These are phyloP conservation scores for Aspergillus bombycis DNA, from an alignment of 2,329 filamentous ascomycete genomes.

Conservation along the genomic window DNA sequence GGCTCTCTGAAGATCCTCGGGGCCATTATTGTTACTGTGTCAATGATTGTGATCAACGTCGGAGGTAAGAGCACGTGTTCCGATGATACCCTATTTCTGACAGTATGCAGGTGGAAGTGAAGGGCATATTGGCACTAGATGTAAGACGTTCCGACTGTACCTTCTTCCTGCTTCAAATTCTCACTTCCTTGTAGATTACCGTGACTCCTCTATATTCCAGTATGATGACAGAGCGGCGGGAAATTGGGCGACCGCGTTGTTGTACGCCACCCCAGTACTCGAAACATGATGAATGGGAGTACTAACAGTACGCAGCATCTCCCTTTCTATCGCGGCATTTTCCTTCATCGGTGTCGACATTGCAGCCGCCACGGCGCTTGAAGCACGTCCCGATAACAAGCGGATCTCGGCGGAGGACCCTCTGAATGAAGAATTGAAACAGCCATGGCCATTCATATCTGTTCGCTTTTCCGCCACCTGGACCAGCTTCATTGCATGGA, in stretches of 20 bases:
- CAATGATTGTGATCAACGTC: slow-evolving; percentile 27
- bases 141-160: neutral
- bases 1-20: slow-evolving; percentile 27
- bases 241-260: slow-evolving; percentile 28
- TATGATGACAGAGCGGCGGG: slow-evolving; percentile 26
- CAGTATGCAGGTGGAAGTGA: slow-evolving; percentile 2
- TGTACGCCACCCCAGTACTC: slow-evolving; percentile 22
- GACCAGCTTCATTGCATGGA: slow-evolving; percentile 31
- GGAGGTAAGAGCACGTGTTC: slow-evolving; percentile 18
- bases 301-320: slow-evolving; percentile 22
- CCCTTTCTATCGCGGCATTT: slow-evolving; percentile 35
- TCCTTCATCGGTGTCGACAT: slow-evolving; percentile 40
- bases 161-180: neutral
- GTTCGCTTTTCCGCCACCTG: slow-evolving; percentile 33
- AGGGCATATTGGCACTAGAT: slow-evolving; percentile 17
- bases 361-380: slow-evolving; percentile 37
- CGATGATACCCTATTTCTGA: neutral
- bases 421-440: neutral
- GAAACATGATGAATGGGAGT: neutral
- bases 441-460: slow-evolving; percentile 18
- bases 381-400: slow-evolving; percentile 29
- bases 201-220: slow-evolving; percentile 18
- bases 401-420: neutral
- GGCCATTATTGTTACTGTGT: slow-evolving; percentile 18
- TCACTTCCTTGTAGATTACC: slow-evolving; percentile 10